Conservation (phyloP, 2,329 filamentous ascomycete species). For the Cercospora sojina region DNA sequence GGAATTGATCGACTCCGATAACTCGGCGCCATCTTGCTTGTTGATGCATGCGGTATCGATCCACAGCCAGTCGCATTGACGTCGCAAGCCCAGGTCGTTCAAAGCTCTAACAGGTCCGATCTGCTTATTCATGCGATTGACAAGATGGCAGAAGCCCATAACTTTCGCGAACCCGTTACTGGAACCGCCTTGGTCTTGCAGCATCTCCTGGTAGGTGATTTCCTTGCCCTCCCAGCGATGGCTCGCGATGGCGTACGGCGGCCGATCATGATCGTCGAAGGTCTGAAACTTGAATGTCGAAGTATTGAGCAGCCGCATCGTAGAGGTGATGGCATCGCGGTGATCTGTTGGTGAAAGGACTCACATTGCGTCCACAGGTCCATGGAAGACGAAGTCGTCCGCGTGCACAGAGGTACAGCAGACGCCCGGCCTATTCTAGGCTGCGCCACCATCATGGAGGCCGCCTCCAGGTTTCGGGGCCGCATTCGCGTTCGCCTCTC, state of each 20-base stretch:
- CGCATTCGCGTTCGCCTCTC: not conserved
- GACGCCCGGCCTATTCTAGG: not conserved
- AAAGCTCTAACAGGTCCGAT: not conserved
- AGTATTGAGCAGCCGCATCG: slow-evolving; percentile 13
- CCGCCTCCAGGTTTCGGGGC: not conserved
- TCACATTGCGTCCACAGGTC: not conserved
- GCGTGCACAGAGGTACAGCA: not conserved
- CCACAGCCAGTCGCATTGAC: slow-evolving; percentile 1
- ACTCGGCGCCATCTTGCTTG: not conserved
- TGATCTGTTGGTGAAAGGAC: not conserved
- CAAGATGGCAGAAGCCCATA: not conserved
- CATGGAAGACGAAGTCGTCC: not conserved
- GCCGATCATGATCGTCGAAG: not conserved
- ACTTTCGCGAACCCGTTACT: not conserved
- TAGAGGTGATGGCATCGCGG: not conserved
- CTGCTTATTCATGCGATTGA: not conserved
- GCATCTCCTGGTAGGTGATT: not conserved
- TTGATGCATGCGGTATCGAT: slow-evolving; percentile 8
- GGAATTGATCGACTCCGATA: not conserved
- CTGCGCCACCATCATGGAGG: not conserved
- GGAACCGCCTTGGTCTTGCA: not conserved
- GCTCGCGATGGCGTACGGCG: not conserved
- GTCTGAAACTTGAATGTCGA: slow-evolving; percentile 4
- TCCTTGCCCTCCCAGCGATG: slow-evolving; percentile 11
- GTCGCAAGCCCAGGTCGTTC: not conserved